A percentile compares a stretch with the other conserved stretches of the same genome.
These are phyloP conservation scores for Komagataella kurtzmanii DNA, from an alignment of 805 yeast genomes.

Conservation along the genomic window DNA sequence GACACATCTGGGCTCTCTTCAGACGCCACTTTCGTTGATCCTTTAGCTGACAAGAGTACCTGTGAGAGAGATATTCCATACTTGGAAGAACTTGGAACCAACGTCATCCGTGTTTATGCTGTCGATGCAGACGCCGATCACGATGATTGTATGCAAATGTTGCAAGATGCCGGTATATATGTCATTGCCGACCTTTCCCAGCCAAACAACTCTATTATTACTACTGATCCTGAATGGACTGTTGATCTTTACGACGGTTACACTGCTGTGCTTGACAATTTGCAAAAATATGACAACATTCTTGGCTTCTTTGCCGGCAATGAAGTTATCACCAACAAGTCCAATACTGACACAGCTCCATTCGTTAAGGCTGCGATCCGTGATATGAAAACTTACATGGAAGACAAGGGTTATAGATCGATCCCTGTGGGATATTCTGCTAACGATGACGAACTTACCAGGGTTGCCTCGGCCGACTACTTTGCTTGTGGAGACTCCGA, in stretches of 20 bases:
- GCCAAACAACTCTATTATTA: conserved; percentile 50
- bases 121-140: conserved; percentile 53
- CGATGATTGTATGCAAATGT: conserved; percentile 49
- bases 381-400: conserved; percentile 60
- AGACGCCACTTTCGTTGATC: conserved; percentile 44
- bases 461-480: conserved; percentile 59
- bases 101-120: conserved; percentile 68
- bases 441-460: conserved; percentile 56
- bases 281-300: conserved; percentile 57
- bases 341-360: conserved; percentile 66
- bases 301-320: conserved; percentile 82
- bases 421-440: conserved; percentile 80
- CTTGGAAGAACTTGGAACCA: conserved; percentile 46
- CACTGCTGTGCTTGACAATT: conserved; percentile 53
- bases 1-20: conserved; percentile 38
- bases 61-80: conserved; percentile 70
- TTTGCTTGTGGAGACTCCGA: conserved; percentile 62
- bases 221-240: conserved; percentile 52
- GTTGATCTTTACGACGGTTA: conserved; percentile 52
- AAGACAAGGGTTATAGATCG: conserved; percentile 41
- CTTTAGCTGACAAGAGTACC: conserved; percentile 45
- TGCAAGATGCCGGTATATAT: conserved; percentile 67
- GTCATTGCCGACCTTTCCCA: conserved; percentile 69
- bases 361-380: conserved; percentile 76
- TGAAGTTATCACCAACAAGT: conserved; percentile 57